These are phyloP conservation scores for Fragaria ananassa DNA, from an alignment of 306 rosid genomes.

Conservation along the genomic window DNA sequence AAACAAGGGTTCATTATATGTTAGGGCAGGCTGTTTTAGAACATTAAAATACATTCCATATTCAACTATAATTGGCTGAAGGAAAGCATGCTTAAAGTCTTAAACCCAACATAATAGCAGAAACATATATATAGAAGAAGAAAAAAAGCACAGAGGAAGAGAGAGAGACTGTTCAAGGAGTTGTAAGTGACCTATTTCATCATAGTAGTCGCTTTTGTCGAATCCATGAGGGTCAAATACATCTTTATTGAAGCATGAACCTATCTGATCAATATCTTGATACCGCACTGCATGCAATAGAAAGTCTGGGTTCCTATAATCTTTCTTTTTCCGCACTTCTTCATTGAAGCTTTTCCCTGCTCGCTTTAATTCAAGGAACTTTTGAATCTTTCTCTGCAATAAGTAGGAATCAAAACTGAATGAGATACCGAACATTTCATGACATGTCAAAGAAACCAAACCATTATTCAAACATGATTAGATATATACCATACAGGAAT, in stretches of 20 bases:
- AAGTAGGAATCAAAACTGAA: constrained; percentile 7
- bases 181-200: constrained; percentile 67
- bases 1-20: neutral
- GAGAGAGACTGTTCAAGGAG: constrained; percentile 25
- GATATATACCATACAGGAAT: neutral
- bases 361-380: constrained; percentile 74
- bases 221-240: constrained; percentile 97
- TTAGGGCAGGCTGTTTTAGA: neutral
- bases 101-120: constrained; percentile 6
- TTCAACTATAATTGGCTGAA: neutral
- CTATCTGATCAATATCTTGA: constrained; percentile 91
- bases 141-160: fast-evolving
- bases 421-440: neutral
- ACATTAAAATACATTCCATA: neutral
- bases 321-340: constrained; percentile 91
- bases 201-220: constrained; percentile 76
- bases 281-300: constrained; percentile 90
- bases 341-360: constrained; percentile 93
- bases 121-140: neutral
- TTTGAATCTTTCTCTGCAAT: constrained; percentile 79
- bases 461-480: neutral
- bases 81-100: neutral
- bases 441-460: neutral
- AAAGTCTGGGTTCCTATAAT: constrained; percentile 92
- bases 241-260: constrained; percentile 95